Conservation (phyloP, 2,329 filamentous ascomycete genomes). For the Chalaropsis ovoidea region DNA sequence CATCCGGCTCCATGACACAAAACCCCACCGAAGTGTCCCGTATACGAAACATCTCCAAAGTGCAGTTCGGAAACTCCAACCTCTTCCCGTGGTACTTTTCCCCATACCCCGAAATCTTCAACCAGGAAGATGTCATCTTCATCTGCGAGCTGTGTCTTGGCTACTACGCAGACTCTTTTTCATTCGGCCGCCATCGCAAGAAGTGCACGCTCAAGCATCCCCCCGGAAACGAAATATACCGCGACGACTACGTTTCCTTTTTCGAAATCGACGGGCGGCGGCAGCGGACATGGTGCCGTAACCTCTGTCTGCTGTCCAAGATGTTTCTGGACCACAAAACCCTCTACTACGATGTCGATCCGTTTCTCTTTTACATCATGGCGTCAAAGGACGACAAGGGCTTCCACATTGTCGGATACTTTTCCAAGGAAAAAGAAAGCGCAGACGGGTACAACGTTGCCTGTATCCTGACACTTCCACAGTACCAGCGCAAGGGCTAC, state of each 20-base stretch:
- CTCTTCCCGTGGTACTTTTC: conserved; percentile 99
- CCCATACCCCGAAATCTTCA: conserved; percentile 83
- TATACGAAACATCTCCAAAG: conserved; percentile 84
- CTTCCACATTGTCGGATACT: conserved; percentile 96
- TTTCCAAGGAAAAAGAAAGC: conserved; percentile 96
- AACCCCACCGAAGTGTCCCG: conserved; percentile 94
- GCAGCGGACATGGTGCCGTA: conserved; percentile 92
- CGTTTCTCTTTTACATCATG: conserved; percentile 98
- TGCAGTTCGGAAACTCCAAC: conserved; percentile 87
- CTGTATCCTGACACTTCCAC: conserved; percentile 91
- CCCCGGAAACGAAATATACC: conserved; percentile 95
- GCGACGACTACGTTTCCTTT: conserved; percentile 85
- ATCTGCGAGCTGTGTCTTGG: conserved; percentile 95
- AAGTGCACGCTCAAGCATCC: conserved; percentile 91
- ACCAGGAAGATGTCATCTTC: conserved; percentile 80
- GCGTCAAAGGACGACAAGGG: conserved; percentile 78
- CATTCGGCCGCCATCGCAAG: conserved; percentile 72
- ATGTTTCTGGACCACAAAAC: conserved; percentile 98
- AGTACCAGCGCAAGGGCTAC: conserved; percentile 92
- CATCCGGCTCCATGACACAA: conserved; percentile 95
- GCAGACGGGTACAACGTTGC: conserved; percentile 96
- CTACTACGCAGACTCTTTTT: conserved; percentile 75
- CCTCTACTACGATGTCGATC: conserved; percentile 98
- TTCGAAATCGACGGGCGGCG: conserved; percentile 94
- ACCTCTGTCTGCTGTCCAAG: conserved; percentile 86